Evolutionary conservation across 768 basidiomycete species (phyloP).

Genomic region (Royoungia palumana): DNA sequence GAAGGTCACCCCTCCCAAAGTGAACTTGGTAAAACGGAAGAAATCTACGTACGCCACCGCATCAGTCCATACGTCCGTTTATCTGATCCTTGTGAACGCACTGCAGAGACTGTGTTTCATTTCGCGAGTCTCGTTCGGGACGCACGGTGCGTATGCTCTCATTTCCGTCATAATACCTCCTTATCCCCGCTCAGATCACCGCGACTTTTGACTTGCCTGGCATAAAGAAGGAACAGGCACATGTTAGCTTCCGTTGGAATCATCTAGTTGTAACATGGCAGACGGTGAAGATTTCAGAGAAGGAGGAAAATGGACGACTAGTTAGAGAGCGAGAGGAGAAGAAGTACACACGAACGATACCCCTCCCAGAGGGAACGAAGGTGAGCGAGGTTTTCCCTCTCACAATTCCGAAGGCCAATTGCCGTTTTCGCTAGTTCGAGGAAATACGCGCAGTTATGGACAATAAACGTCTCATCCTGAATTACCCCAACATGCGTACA

Average conservation of each 20-base stretch:
- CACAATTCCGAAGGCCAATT: not conserved
- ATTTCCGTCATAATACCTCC: conserved; percentile 11
- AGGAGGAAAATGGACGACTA: conserved; percentile 56
- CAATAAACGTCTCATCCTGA: conserved; percentile 54
- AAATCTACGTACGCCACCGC: conserved; percentile 59
- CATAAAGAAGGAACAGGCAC: conserved; percentile 69
- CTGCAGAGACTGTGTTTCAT: conserved; percentile 49
- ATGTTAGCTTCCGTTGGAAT: conserved; percentile 66
- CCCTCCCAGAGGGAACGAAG: conserved; percentile 70
- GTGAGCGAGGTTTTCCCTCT: conserved; percentile 35
- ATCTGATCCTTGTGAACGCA: conserved; percentile 17
- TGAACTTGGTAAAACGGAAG: conserved; percentile 57
- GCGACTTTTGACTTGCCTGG: conserved; percentile 71
- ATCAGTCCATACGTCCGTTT: conserved; percentile 3
- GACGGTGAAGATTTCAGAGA: conserved; percentile 55
- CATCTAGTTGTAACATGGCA: conserved; percentile 67
- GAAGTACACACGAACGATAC: conserved; percentile 63
- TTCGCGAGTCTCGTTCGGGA: conserved; percentile 70
- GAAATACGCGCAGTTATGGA: conserved; percentile 70
- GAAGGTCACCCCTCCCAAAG: conserved; percentile 36
- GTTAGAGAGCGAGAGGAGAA: conserved; percentile 62
- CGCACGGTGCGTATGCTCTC: conserved; percentile 39
- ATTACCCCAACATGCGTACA: conserved; percentile 52
- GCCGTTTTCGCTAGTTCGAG: conserved; percentile 50
- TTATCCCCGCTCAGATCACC: conserved; percentile 44